Evolutionary conservation across 2,329 filamentous ascomycete genomes (phyloP), one percentile per base, ranked within the genome.

Genomic region (Emericellopsis cladophorae): DNA sequence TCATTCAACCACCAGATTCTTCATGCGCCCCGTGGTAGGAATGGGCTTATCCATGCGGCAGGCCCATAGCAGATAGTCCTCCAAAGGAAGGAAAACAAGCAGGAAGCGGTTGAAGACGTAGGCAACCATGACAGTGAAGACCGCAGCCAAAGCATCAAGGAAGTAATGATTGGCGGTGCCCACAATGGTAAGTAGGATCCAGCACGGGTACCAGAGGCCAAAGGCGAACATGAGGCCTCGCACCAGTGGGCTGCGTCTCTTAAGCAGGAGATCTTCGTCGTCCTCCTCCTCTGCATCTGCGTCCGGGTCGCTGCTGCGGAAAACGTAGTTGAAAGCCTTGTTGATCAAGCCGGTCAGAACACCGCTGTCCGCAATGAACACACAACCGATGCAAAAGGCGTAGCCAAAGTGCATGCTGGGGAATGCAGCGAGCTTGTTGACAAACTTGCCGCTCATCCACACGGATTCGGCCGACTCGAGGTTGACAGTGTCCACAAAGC

Each of bases 31-130:
- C 2, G 60, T 64, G 5, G 59, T 74, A 3, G 71, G 72, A 6
- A 64, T 61, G 1, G 77, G 77, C 58, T 82, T 83, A 51, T 81
- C 73, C 23, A 83, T 70, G 40, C 74, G 63, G 48, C 77, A 59
- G 7, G 66, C 56, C 69, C 70, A 79, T 31, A 82, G 58, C 49
- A 82, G 72, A 55, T 72, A 79, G 51, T 84, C 79, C 54, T 83
- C 79, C 5, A 82, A 42, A 0, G 70, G 68, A 16, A 81, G 51
- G 45, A 83, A 57, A 47, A 80, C 79, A 46, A 81, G 55, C 42
- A 84, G 50, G 24, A 66, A 54, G 34, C 62, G 55, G 47, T 70
- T 70, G 48, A 59, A 61, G 43, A 57, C 46, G 70, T 76, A 83
- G 1, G 74, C 74, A 8, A 79, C 45, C 1, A 65, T 61, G 39